These are phyloP conservation scores for Oenanthe sinensis DNA, from an alignment of 129 eudicot species.

Conservation along the genomic window DNA sequence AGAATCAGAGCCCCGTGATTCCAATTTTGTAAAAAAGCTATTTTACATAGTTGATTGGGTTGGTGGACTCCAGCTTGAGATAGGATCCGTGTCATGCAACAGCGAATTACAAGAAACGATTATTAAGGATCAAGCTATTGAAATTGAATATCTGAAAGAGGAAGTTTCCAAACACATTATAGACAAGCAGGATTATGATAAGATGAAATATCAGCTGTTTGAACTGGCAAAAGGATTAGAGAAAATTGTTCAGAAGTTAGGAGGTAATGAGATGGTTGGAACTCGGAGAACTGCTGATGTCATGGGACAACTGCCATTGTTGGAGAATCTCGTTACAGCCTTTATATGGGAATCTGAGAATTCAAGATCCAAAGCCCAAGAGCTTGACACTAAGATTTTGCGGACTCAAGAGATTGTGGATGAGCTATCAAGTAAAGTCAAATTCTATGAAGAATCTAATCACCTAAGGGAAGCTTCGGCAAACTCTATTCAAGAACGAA, in stretches of 20 bases:
- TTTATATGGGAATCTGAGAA: conserved; percentile 38
- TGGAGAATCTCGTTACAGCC: conserved; percentile 62
- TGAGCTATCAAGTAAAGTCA: conserved; percentile 59
- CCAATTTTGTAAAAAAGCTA: conserved; percentile 47
- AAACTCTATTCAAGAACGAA: conserved; percentile 47
- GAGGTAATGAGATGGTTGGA: conserved; percentile 39
- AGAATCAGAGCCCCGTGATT: conserved; percentile 34
- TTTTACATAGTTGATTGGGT: conserved; percentile 51
- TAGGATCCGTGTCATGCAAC: conserved; percentile 37
- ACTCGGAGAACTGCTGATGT: conserved; percentile 34
- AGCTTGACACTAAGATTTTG: conserved; percentile 40
- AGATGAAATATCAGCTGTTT: conserved; percentile 31
- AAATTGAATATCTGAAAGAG: conserved; percentile 59
- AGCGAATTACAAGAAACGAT: conserved; percentile 43
- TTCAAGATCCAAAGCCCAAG: conserved; percentile 56
- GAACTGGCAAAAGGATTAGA: conserved; percentile 45
- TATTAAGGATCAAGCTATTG: conserved; percentile 42
- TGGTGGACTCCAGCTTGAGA: conserved; percentile 38
- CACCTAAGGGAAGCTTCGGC: conserved; percentile 29
- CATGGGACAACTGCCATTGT: conserved; percentile 34
- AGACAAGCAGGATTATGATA: conserved; percentile 29
- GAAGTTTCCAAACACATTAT: conserved; percentile 28
- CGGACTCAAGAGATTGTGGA: conserved; percentile 55
- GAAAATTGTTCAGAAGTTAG: conserved; percentile 50
- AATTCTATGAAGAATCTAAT: conserved; percentile 57